Evolutionary conservation across 164 flowering plant genomes (phyloP).

Genomic region (Piper longum): DNA sequence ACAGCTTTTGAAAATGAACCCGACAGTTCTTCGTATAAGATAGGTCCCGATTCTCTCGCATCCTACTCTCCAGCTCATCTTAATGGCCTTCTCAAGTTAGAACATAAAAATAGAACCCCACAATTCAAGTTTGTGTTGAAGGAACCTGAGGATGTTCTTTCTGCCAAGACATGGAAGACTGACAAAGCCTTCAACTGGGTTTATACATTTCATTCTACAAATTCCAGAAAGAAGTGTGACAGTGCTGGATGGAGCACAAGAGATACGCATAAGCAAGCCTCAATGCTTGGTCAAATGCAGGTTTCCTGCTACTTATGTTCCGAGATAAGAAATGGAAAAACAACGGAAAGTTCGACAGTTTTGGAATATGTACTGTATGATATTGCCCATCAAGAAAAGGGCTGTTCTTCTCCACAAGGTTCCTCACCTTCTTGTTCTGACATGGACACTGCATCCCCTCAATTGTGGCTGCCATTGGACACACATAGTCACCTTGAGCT

Average conservation of each 20-base stretch:
- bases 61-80: constrained; percentile 58
- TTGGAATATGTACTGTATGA: constrained; percentile 82
- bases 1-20: constrained; percentile 10
- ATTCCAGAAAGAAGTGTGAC: constrained; percentile 33
- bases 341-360: constrained; percentile 41
- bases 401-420: constrained; percentile 14
- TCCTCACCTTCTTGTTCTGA: constrained; percentile 9
- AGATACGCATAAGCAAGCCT: constrained; percentile 31
- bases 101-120: constrained; percentile 44
- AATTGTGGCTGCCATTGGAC: constrained; percentile 34
- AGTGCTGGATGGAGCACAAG: constrained; percentile 33
- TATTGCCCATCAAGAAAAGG: constrained; percentile 37
- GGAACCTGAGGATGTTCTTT: constrained; percentile 41
- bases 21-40: constrained; percentile 14
- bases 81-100: constrained; percentile 54
- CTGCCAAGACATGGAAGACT: constrained; percentile 59
- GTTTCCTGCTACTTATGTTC: constrained; percentile 57
- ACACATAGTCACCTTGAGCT: constrained; percentile 56
- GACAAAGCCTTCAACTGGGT: constrained; percentile 54
- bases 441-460: constrained; percentile 14
- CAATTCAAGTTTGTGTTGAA: constrained; percentile 51
- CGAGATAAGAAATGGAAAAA: constrained; percentile 31
- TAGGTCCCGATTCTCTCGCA: constrained; percentile 12
- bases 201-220: constrained; percentile 65
- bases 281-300: constrained; percentile 78